Evolutionary conservation across 225 moss, liverwort and hornwort species (phyloP), one percentile per base, ranked within the genome.

Genomic region (Marchantia paleacea): DNA sequence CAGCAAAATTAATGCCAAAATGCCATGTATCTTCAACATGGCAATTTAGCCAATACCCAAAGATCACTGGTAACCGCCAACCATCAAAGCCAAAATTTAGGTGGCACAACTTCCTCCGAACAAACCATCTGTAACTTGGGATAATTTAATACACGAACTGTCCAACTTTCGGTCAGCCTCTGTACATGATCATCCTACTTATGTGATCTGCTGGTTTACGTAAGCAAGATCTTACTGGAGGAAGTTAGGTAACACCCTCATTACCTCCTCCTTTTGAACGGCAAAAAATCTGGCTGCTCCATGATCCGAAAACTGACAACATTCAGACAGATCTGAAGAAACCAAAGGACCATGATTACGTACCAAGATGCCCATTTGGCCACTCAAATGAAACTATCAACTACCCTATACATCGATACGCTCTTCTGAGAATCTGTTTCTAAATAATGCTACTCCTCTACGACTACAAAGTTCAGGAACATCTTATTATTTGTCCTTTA

Each of bases 401-500:
- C 48, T 64, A 64, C 64, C 64, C n/a, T 64, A 64, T 10, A 39
- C 1, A 1, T 64, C 19, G 9, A 0, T 18, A 64, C 39, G 39
- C 6, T 60, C 54, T 60, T 29, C 9, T 6, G 20, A 6, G 15
- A 75, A 14, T 5, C 5, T 15, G 7, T 47, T 7, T 47, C 2
- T 49, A 70, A 49, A 70, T 22, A 29, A 0, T 14, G 18, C 26
- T 55, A 7, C 60, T 39, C 11, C 12, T 60, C 24, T 13, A 57
- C 13, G 3, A 1, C 18, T 19, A 24, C 62, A 22, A 57, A 48
- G 1, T 72, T 7, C 14, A 26, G 7, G 2, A 39, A 64, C 15
- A 5, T 11, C 39, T 29, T 8, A 64, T 78, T 86, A 82, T 71
- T 82, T 82, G 22, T 92, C 89, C 87, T 93, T 95, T 85, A 92